Conservation (phyloP, 2,329 filamentous ascomycete genomes). For the Xylaria sp. region DNA sequence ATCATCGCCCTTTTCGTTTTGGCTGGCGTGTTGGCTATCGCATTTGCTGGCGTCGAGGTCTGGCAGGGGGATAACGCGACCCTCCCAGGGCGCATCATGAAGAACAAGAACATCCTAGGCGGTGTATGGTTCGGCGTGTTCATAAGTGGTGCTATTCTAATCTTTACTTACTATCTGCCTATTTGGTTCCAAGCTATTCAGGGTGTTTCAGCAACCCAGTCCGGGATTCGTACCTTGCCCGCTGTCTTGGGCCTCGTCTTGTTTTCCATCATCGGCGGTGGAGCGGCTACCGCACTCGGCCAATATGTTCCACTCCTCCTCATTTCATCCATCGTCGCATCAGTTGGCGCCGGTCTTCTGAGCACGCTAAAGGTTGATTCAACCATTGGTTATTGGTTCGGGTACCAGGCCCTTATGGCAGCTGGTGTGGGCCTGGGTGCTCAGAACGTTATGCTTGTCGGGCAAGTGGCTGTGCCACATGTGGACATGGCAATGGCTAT, state of each 20-base stretch:
- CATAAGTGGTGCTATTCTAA: constrained; percentile 47
- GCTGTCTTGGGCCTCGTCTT: constrained; percentile 53
- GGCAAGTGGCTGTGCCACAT: background rate
- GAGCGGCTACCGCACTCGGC: constrained; percentile 51
- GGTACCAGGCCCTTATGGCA: constrained; percentile 51
- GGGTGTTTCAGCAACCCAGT: constrained; percentile 50
- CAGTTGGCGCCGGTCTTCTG: constrained; percentile 54
- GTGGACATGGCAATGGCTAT: no score
- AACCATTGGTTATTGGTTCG: constrained; percentile 52
- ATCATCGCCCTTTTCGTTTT: constrained; percentile 59
- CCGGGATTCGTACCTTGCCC: constrained; percentile 54
- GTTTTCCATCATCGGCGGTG: constrained; percentile 50
- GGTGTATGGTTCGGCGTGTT: constrained; percentile 49
- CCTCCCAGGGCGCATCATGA: constrained; percentile 53
- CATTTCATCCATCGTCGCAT: constrained; percentile 45
- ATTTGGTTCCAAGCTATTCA: constrained; percentile 61
- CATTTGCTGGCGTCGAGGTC: constrained; percentile 51
- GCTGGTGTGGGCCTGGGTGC: background rate
- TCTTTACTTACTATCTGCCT: constrained; percentile 51
- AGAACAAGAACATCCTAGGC: constrained; percentile 50
- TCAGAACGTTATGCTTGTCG: background rate
- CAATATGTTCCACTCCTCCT: constrained; percentile 59
- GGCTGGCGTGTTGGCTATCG: constrained; percentile 50
- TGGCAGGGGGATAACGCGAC: constrained; percentile 52
- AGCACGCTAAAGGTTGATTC: constrained; percentile 52